Conservation (phyloP, 2,329 filamentous ascomycete genomes). For the Ophiostoma himal-ulmi region DNA sequence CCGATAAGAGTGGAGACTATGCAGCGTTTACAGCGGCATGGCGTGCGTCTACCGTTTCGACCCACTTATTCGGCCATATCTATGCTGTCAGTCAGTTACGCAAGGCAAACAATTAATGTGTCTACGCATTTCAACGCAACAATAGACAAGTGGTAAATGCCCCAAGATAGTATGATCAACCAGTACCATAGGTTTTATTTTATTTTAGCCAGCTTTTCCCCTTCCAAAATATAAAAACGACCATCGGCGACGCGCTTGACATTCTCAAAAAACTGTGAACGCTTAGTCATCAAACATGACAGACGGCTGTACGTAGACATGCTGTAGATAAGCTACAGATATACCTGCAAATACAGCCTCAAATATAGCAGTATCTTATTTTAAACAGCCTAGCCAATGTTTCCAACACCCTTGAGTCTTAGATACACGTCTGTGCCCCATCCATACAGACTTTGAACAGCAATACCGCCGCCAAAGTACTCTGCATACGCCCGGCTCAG, state of each 20-base stretch:
- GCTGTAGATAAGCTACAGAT: background rate
- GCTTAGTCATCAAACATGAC: background rate
- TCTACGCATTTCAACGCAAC: too few species aligned
- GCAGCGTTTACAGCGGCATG: background rate
- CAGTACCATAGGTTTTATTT: too few species aligned
- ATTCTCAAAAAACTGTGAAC: background rate
- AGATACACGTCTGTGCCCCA: conserved; percentile 76
- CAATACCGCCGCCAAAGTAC: conserved; percentile 94
- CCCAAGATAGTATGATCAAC: too few species aligned
- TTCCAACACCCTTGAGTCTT: conserved; percentile 57
- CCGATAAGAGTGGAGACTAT: background rate
- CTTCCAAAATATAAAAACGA: too few species aligned
- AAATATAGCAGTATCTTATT: too few species aligned
- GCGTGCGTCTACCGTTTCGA: background rate
- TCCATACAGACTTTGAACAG: conserved; percentile 89
- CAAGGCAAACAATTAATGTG: too few species aligned
- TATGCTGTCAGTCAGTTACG: too few species aligned
- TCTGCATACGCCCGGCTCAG: conserved; percentile 90
- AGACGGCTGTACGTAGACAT: background rate
- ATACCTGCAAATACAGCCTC: background rate
- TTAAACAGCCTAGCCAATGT: conserved; percentile 37
- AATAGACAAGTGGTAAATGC: too few species aligned
- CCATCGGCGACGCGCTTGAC: background rate
- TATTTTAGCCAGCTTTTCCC: too few species aligned
- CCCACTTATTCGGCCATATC: background rate